Evolutionary conservation across 2,329 filamentous ascomycete genomes (phyloP), one percentile per base, ranked within the genome.

Genomic region (Clarireedia sp.): DNA sequence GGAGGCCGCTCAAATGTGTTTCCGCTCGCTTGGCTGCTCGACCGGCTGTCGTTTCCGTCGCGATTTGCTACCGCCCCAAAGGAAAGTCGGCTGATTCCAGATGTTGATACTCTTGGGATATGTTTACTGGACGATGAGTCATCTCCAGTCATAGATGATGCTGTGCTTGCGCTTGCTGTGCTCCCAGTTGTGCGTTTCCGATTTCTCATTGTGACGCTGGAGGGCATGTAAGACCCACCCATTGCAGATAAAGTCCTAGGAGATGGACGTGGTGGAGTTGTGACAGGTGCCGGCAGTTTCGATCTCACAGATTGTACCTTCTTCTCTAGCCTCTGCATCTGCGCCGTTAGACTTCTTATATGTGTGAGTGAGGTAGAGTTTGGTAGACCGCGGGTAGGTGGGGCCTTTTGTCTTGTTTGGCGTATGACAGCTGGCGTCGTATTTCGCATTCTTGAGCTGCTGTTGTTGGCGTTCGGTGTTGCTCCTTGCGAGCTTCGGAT

Each of bases 291-390:
- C 2, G 94, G 94, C 19, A 99, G 80, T 72, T 94, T 96, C 40
- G 92, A 96, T 63, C 90, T 85, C 17, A 87, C 94, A 23, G 86
- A 90, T 59, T 97, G 90, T 9, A 99, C 92, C 45, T 94, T 83
- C 60, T 94, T 89, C 70, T 97, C 94, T 59, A 99, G 84, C 63
- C 90, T 89, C 72, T 96, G 90, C 90, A 97, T 96, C 73, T 97
- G 94, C 26, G 90, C 91, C 57, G 95, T 96, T 61, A 99, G 83
- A 29, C 86, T 87, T 61, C 92, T 89, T 66, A 99, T 95, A 69
- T 99, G 94, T 62, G 88, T 87, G 49, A 99, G 81, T 2, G 94
- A 97, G 60, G 76, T 82, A 59, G 78, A 84, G 52, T 77, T 75
- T 24, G 81, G 78, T 40, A 82, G 17, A 3, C 65, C 66, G 24